Conservation (phyloP, 2,329 filamentous ascomycete species). For the Fusarium pseudoanthophilum region DNA sequence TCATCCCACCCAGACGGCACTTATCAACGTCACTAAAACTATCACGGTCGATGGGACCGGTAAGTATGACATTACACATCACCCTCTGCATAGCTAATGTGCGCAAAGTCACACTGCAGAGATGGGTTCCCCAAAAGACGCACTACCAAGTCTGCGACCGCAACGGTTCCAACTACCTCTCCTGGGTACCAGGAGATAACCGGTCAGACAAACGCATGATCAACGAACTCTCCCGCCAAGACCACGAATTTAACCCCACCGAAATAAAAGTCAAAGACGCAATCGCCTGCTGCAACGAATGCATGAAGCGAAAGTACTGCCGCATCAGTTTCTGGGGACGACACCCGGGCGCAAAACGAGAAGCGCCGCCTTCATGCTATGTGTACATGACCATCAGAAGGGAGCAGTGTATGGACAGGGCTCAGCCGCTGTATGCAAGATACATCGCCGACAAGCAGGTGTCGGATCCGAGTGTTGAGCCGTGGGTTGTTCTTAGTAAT, state of each 20-base stretch:
- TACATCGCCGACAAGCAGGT: neutral
- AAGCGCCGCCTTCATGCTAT: accelerated
- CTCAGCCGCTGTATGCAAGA: neutral
- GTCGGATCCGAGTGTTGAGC: neutral
- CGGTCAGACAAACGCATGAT: neutral
- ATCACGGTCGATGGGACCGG: accelerated
- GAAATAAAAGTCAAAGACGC: neutral
- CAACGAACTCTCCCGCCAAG: neutral
- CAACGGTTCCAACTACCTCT: neutral
- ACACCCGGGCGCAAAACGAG: neutral
- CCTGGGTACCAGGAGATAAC: accelerated
- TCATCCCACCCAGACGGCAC: accelerated
- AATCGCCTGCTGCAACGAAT: neutral
- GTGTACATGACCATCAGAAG: neutral
- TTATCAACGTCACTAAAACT: neutral
- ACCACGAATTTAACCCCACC: neutral
- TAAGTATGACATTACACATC: accelerated
- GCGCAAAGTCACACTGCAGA: accelerated
- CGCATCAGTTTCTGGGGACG: neutral
- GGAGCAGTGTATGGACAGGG: neutral
- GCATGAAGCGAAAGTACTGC: neutral
- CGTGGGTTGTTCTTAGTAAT: neutral
- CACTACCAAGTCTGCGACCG: neutral
- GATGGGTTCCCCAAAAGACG: neutral
- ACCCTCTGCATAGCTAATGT: accelerated